Conservation (phyloP, 495 filamentous ascomycete genomes). For the Neurospora tetraspora region DNA sequence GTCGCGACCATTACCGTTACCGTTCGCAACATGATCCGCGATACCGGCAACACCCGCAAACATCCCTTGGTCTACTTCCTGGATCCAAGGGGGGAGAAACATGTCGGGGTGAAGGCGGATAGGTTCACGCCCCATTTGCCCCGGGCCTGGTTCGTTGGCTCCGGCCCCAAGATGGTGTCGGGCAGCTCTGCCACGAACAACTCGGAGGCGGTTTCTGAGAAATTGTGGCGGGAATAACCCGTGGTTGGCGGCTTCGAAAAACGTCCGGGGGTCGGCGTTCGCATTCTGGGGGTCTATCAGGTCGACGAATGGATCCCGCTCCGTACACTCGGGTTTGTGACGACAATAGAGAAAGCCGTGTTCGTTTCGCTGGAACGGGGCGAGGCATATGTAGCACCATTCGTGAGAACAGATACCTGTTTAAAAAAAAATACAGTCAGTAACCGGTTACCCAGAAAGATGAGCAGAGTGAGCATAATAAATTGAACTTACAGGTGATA, state of each 20-base stretch:
- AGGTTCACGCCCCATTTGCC: not conserved
- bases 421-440: not conserved
- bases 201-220: not conserved
- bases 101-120: not conserved
- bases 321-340: conserved; percentile 23
- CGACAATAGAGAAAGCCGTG: conserved; percentile 22
- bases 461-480: too few relatives aligned
- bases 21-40: not conserved
- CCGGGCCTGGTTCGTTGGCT: not conserved
- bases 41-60: not conserved
- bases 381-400: conserved; percentile 38
- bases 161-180: not conserved
- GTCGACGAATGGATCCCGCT: conserved; percentile 13
- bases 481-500: conserved; percentile 36
- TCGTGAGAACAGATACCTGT: conserved; percentile 32
- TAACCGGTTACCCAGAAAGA: not conserved
- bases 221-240: not conserved
- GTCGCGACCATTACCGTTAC: not conserved
- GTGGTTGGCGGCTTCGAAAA: not conserved
- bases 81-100: not conserved
- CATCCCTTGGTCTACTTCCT: not conserved
- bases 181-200: not conserved
- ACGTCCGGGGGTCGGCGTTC: not conserved
- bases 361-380: conserved; percentile 17
- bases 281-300: conserved; percentile 6